Evolutionary conservation across 306 rosid genomes (phyloP).

Genomic region (Astragalus glycyphyllos): DNA sequence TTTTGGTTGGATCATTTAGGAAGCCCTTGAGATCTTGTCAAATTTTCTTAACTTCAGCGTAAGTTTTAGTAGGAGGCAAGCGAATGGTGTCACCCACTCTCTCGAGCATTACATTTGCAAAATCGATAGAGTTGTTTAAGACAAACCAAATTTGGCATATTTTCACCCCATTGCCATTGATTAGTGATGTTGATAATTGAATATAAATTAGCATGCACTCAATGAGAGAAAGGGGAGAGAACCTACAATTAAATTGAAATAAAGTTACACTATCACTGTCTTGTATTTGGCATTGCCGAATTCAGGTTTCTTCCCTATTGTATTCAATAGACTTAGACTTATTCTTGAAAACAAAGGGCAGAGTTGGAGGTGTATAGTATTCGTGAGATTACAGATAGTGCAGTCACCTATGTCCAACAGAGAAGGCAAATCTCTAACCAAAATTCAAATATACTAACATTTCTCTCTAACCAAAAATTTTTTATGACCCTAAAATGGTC

Average conservation of each 20-base stretch:
- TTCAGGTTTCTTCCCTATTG: background rate
- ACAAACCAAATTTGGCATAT: too few species aligned
- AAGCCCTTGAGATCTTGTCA: too few species aligned
- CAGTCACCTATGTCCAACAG: background rate
- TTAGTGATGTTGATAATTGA: too few species aligned
- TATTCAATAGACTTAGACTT: background rate
- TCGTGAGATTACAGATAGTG: slow-evolving; percentile 20
- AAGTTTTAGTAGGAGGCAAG: too few species aligned
- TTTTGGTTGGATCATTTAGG: too few species aligned
- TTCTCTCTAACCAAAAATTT: slow-evolving; percentile 41
- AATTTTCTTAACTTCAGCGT: too few species aligned
- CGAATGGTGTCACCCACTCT: too few species aligned
- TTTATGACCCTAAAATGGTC: slow-evolving; percentile 23
- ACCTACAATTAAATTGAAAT: slow-evolving; percentile 4
- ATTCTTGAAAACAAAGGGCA: slow-evolving; percentile 14
- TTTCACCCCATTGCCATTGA: too few species aligned
- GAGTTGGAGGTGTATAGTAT: background rate
- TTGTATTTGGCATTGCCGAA: slow-evolving; percentile 21
- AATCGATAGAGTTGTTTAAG: too few species aligned
- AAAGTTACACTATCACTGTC: slow-evolving; percentile 27
- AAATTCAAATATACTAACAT: slow-evolving; percentile 19
- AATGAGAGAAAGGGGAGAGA: background rate
- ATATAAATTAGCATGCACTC: background rate
- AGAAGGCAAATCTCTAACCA: background rate
- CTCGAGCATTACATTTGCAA: too few species aligned